Conservation (phyloP, 2,329 filamentous ascomycete species). For the Diplodia mutila region DNA sequence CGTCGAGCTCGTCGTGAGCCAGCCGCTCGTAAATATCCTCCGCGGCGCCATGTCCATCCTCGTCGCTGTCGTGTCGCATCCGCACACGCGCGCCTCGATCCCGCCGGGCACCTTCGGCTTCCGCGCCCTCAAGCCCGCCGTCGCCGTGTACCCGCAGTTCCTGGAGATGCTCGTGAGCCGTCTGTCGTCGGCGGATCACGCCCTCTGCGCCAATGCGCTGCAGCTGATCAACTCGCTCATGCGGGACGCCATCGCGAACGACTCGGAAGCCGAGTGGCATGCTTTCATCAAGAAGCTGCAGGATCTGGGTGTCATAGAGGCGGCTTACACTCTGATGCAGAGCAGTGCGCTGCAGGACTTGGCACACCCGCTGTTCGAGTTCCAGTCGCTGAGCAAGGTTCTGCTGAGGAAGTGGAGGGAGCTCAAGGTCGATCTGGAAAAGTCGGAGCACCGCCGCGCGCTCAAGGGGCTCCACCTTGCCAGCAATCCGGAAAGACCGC, state of each 20-base stretch:
- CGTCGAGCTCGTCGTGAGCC: conserved; percentile 90
- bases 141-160: conserved; percentile 90
- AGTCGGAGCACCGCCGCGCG: conserved; percentile 83
- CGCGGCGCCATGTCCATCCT: conserved; percentile 96
- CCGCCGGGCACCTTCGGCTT: conserved; percentile 76
- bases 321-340: conserved; percentile 90
- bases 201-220: conserved; percentile 90
- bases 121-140: conserved; percentile 85
- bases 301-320: conserved; percentile 89
- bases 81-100: conserved; percentile 60
- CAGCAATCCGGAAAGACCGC: conserved; percentile 69
- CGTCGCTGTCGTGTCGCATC: conserved; percentile 88
- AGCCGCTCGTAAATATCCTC: conserved; percentile 95
- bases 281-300: conserved; percentile 93
- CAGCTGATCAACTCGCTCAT: conserved; percentile 96
- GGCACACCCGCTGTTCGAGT: conserved; percentile 87
- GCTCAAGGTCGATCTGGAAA: conserved; percentile 80
- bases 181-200: conserved; percentile 91
- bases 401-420: conserved; percentile 87
- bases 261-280: conserved; percentile 83
- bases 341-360: conserved; percentile 89
- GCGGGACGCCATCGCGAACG: conserved; percentile 82
- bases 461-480: conserved; percentile 84
- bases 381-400: conserved; percentile 88
- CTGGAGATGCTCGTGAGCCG: conserved; percentile 91